phyloP scores from a whole-genome alignment of 441 rosid species.

The Aquilaria agallochum region DNA sequence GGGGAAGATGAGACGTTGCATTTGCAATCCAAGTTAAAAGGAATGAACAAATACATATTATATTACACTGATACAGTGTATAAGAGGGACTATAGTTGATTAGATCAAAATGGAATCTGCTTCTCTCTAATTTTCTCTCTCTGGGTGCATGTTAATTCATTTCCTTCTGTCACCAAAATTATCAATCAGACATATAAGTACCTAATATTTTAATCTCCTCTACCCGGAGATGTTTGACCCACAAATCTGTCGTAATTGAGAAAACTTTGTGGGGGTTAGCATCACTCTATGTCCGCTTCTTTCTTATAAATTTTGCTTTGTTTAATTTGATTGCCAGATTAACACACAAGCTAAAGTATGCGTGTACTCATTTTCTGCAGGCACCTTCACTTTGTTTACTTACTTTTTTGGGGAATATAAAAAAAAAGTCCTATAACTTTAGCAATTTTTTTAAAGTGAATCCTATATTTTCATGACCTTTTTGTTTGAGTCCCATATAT shows the following conservation, averaged over 20 bases:
- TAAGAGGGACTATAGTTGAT: constrained; percentile 8
- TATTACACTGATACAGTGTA: constrained; percentile 8
- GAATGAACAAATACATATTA: constrained; percentile 19
- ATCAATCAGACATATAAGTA: constrained; percentile 33
- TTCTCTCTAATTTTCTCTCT: constrained; percentile 11
- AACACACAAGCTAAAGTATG: too few species aligned
- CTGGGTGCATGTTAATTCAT: constrained; percentile 29
- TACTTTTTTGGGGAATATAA: too few species aligned
- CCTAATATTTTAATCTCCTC: constrained; percentile 16
- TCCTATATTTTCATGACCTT: too few species aligned
- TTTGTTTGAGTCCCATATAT: too few species aligned
- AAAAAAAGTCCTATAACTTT: too few species aligned
- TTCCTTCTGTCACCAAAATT: constrained; percentile 34
- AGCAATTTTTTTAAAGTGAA: too few species aligned
- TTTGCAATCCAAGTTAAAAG: constrained; percentile 12
- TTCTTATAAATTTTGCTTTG: neutral
- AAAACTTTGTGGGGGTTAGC: constrained; percentile 6
- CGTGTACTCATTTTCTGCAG: too few species aligned
- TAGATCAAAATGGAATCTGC: constrained; percentile 34
- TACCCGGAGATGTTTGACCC: constrained; percentile 39
- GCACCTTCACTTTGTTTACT: too few species aligned
- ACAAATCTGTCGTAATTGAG: constrained; percentile 24
- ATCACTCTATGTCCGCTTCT: constrained; percentile 2
- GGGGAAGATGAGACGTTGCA: constrained; percentile 25
- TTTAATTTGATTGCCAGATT: neutral